Conservation (phyloP, 345 rosid species). For the Bruguiera sexangula region DNA sequence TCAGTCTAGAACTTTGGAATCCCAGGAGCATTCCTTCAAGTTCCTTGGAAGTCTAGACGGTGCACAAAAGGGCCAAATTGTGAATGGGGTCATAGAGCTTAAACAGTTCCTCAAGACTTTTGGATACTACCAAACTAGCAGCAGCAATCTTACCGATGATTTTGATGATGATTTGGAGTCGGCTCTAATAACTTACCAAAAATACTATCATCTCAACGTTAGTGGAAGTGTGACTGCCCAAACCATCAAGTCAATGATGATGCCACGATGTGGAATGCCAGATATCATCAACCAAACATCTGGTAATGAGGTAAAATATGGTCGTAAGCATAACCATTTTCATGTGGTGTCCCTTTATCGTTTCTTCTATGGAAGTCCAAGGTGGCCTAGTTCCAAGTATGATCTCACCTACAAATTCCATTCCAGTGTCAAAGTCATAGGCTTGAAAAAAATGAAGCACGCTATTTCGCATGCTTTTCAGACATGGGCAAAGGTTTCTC, state of each 20-base stretch:
- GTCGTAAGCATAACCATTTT: background rate
- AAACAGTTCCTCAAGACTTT: constrained; percentile 1
- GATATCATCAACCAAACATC: constrained; percentile 3
- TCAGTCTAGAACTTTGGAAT: background rate
- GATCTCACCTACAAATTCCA: constrained; percentile 20
- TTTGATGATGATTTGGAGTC: constrained; percentile 19
- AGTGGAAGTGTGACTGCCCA: constrained; percentile 13
- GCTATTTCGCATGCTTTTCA: constrained; percentile 25
- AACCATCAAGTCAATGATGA: constrained; percentile 12
- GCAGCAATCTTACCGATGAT: background rate
- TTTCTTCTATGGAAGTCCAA: background rate
- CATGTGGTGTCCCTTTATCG: background rate
- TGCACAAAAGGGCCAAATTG: background rate
- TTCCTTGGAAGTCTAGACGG: background rate
- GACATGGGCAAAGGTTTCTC: constrained; percentile 23
- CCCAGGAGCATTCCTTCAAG: background rate
- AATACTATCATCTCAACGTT: background rate
- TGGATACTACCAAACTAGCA: background rate
- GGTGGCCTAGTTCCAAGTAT: constrained; percentile 14
- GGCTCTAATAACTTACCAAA: constrained; percentile 18
- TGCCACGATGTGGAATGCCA: constrained; percentile 24
- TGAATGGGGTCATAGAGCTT: background rate
- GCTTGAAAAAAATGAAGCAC: constrained; percentile 5
- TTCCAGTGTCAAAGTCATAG: constrained; percentile 4
- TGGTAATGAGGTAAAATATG: background rate